Evolutionary conservation across 139 green algal species (phyloP), one percentile per base, ranked within the genome.

Genomic region (Closterium sp.): DNA sequence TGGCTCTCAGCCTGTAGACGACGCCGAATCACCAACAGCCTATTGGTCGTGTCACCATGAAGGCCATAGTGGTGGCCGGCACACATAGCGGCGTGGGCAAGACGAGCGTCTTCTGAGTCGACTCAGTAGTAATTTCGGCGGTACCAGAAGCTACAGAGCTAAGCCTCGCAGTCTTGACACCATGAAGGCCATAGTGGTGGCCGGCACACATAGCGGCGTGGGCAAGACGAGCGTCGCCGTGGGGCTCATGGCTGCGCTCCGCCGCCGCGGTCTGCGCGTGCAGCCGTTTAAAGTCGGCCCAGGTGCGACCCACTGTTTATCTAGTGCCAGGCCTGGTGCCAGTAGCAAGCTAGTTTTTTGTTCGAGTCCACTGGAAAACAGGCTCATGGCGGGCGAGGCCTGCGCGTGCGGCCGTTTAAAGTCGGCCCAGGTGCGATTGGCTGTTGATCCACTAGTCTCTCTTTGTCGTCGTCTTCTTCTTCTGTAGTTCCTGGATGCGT

Each of bases 71-170:
- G 19, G 66, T 98, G 3, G 96, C 92, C 7, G 97, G 97, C 0
- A 97, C 96, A 0, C 92, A 95, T 38, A 96, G 91, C 85, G 97
- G 96, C 9, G 97, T 98, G 25, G 97, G 97, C 28, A 98, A 98
- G 92, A 98, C 96, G 2, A 95, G 92, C 4, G 34, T 98, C 23
- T n/a, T n/a, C n/a, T n/a, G n/a, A n/a, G n/a, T n/a, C n/a, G n/a
- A n/a, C n/a, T n/a, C n/a, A n/a, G n/a, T n/a, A n/a, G n/a, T n/a
- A n/a, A n/a, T n/a, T n/a, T n/a, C n/a, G n/a, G n/a, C n/a, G n/a
- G n/a, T n/a, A n/a, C n/a, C n/a, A n/a, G n/a, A n/a, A n/a, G n/a
- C n/a, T n/a, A n/a, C n/a, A n/a, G n/a, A n/a, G n/a, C n/a, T n/a
- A n/a, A n/a, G n/a, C n/a, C n/a, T n/a, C n/a, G n/a, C n/a, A n/a